These are phyloP conservation scores for Tirmania nivea DNA, from an alignment of 495 filamentous ascomycete genomes.

Conservation along the genomic window DNA sequence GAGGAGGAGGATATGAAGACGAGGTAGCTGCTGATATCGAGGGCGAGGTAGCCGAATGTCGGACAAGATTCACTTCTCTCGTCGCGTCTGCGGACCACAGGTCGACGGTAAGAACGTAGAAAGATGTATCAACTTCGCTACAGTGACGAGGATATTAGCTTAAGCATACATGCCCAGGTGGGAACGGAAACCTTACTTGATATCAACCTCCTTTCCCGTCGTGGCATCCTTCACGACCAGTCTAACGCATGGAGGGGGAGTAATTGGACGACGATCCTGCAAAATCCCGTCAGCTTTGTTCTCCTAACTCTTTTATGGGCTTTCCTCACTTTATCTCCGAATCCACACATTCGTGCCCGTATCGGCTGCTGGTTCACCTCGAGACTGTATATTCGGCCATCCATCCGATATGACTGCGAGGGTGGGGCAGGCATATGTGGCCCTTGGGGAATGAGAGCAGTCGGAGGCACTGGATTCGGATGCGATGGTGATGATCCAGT, in stretches of 20 bases:
- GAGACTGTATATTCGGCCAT: constrained; percentile 39
- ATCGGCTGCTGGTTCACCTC: constrained; percentile 79
- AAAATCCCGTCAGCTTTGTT: constrained; percentile 13
- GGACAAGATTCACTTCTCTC: constrained; percentile 85
- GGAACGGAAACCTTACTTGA: constrained; percentile 40
- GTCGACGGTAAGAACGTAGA: constrained; percentile 85
- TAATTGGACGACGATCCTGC: constrained; percentile 87
- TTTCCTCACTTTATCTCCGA: constrained; percentile 72
- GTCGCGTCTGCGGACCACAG: constrained; percentile 66
- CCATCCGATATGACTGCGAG: constrained; percentile 17
- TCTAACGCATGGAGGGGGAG: constrained; percentile 78
- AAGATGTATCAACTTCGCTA: constrained; percentile 61
- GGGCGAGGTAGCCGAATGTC: constrained; percentile 65
- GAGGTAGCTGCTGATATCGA: constrained; percentile 71
- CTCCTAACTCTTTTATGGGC: neutral
- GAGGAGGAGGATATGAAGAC: constrained; percentile 41
- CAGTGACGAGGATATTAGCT: constrained; percentile 6
- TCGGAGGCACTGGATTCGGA: constrained; percentile 1
- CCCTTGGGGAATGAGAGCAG: neutral
- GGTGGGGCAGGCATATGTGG: constrained; percentile 4
- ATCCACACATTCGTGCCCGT: constrained; percentile 94
- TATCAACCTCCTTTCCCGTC: constrained; percentile 72
- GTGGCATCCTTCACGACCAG: constrained; percentile 58
- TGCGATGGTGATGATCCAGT: constrained; percentile 3
- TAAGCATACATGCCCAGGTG: neutral